Evolutionary conservation across 768 basidiomycete species (phyloP).

Genomic region (Pleurotus giganteus): DNA sequence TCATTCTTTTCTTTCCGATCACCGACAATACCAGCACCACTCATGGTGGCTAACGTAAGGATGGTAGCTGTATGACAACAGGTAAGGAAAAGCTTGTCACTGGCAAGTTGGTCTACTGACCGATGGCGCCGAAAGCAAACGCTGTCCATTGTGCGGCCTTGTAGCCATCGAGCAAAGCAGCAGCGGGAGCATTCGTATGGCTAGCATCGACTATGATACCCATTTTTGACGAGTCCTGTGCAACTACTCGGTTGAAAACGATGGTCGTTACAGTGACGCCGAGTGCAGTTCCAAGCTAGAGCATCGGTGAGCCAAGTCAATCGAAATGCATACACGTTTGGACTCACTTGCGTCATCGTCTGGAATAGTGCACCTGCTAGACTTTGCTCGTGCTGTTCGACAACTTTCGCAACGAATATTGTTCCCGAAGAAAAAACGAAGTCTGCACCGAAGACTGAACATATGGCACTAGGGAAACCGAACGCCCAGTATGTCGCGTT

Average conservation of each 20-base stretch:
- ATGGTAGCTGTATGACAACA: not conserved
- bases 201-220: conserved; percentile 28
- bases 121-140: conserved; percentile 59
- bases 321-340: not conserved
- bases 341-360: conserved; percentile 67
- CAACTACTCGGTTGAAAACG: conserved; percentile 57
- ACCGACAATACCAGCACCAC: not conserved
- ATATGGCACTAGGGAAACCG: conserved; percentile 64
- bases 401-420: conserved; percentile 69
- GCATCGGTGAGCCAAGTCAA: not conserved
- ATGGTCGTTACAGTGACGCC: conserved; percentile 74
- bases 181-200: conserved; percentile 27
- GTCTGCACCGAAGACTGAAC: conserved; percentile 74
- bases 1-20: not conserved
- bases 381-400: conserved; percentile 68
- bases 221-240: conserved; percentile 24
- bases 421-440: conserved; percentile 75
- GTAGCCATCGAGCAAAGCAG: conserved; percentile 51
- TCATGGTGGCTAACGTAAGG: not conserved
- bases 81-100: not conserved
- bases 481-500: conserved; percentile 67
- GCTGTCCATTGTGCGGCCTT: conserved; percentile 62
- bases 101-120: conserved; percentile 35
- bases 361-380: conserved; percentile 76
- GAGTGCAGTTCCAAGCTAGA: conserved; percentile 63